These are phyloP conservation scores for Gastrolobium bilobum DNA, from an alignment of 306 rosid genomes.

Conservation along the genomic window DNA sequence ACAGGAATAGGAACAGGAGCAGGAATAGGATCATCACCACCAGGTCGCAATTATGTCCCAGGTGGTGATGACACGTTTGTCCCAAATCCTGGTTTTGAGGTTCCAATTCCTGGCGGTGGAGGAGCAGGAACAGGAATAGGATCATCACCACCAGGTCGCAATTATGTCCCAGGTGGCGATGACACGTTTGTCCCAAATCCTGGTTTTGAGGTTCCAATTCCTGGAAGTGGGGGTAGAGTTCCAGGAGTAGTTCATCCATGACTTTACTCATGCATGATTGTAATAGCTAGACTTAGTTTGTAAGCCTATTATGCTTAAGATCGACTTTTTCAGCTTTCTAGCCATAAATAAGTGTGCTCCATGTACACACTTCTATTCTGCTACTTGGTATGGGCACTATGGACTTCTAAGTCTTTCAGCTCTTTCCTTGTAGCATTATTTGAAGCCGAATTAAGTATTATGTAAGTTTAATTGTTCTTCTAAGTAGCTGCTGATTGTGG, in stretches of 20 bases:
- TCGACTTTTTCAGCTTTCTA: slow-evolving; percentile 2
- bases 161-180: slow-evolving; percentile 78
- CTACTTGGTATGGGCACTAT: slow-evolving; percentile 16
- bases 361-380: slow-evolving; percentile 29
- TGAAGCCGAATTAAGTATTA: slow-evolving; percentile 30
- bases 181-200: slow-evolving; percentile 80
- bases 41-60: slow-evolving; percentile 59
- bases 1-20: background rate
- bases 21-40: background rate
- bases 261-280: slow-evolving; percentile 42
- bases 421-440: slow-evolving; percentile 23
- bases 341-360: slow-evolving; percentile 45
- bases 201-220: slow-evolving; percentile 72
- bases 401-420: slow-evolving; percentile 2
- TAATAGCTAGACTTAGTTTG: slow-evolving; percentile 37
- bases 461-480: slow-evolving; percentile 13
- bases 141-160: slow-evolving; percentile 16
- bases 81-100: slow-evolving; percentile 80
- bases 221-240: slow-evolving; percentile 58
- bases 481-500: slow-evolving; percentile 10
- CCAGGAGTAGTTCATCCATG: slow-evolving; percentile 55
- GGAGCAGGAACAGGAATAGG: slow-evolving; percentile 19
- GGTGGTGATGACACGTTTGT: slow-evolving; percentile 78
- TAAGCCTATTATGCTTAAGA: slow-evolving; percentile 16
- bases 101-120: slow-evolving; percentile 66